phyloP scores from a whole-genome alignment of 176 grass and related monocot genomes.

The Carex kokanica region DNA sequence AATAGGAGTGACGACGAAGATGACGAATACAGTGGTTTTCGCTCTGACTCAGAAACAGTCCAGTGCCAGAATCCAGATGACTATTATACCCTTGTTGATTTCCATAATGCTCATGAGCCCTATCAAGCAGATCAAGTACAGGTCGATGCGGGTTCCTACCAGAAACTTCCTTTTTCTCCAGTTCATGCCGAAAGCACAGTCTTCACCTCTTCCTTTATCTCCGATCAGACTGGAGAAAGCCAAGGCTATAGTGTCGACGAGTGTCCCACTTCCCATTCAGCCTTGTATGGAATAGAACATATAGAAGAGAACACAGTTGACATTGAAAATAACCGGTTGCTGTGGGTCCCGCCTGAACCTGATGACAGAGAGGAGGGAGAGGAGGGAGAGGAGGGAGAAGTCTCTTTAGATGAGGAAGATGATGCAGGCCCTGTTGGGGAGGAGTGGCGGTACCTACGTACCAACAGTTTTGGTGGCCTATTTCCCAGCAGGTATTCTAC shows the following conservation, averaged over 20 bases:
- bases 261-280: conserved; percentile 64
- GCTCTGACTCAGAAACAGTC: conserved; percentile 47
- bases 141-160: conserved; percentile 34
- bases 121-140: conserved; percentile 36
- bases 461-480: conserved; percentile 73
- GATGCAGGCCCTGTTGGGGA: conserved; percentile 60
- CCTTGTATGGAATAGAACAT: conserved; percentile 66
- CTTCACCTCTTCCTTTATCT: conserved; percentile 35
- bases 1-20: conserved; percentile 88
- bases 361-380: conserved; percentile 95
- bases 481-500: conserved; percentile 42
- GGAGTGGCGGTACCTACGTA: conserved; percentile 79
- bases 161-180: conserved; percentile 46
- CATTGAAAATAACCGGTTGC: conserved; percentile 75
- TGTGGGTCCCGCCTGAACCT: conserved; percentile 84
- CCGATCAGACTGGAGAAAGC: conserved; percentile 57
- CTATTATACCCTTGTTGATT: conserved; percentile 56
- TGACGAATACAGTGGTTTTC: conserved; percentile 62
- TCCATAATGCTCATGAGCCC: conserved; percentile 33
- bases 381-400: conserved; percentile 33
- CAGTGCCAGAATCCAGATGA: conserved; percentile 45
- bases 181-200: conserved; percentile 31
- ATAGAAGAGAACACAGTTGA: conserved; percentile 73
- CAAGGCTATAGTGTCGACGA: conserved; percentile 44
- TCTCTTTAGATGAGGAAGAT: conserved; percentile 62